Percentiles rank a stretch among this genome's conserved stretches.
phyloP scores from a whole-genome alignment of 768 basidiomycete species.

The Tylopilus subfusipes region DNA sequence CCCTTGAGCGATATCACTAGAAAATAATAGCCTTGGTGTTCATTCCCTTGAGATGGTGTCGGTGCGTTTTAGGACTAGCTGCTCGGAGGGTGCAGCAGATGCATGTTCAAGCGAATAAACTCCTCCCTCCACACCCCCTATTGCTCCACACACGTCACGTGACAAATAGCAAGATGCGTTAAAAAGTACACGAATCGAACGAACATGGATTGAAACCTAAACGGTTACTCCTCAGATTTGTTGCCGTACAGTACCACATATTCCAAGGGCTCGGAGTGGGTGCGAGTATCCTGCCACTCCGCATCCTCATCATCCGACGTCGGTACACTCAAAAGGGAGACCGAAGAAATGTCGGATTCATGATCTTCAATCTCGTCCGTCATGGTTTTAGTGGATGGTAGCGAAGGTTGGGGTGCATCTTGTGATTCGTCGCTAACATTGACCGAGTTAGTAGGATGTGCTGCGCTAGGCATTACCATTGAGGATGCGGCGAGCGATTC shows the following conservation, averaged over 20 bases:
- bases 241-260: conserved; percentile 76
- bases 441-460: conserved; percentile 21
- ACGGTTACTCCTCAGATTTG: conserved; percentile 44
- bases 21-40: not conserved
- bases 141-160: conserved; percentile 8
- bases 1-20: not conserved
- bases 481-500: conserved; percentile 64
- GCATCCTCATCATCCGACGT: conserved; percentile 53
- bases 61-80: not conserved
- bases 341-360: conserved; percentile 43
- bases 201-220: not conserved
- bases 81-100: too few relatives aligned
- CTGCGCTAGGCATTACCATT: conserved; percentile 58
- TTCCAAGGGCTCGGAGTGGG: conserved; percentile 44
- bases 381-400: conserved; percentile 27
- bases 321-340: conserved; percentile 60
- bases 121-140: too few relatives aligned
- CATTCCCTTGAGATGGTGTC: not conserved
- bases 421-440: conserved; percentile 4
- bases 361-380: conserved; percentile 38
- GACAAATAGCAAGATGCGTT: not conserved
- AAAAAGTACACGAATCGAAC: not conserved
- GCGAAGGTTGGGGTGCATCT: conserved; percentile 10
- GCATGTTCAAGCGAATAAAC: too few relatives aligned
- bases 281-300: conserved; percentile 58